Base-by-base conservation (phyloP, 179 eudicot genomes). In the Pouteria campechiana region DNA sequence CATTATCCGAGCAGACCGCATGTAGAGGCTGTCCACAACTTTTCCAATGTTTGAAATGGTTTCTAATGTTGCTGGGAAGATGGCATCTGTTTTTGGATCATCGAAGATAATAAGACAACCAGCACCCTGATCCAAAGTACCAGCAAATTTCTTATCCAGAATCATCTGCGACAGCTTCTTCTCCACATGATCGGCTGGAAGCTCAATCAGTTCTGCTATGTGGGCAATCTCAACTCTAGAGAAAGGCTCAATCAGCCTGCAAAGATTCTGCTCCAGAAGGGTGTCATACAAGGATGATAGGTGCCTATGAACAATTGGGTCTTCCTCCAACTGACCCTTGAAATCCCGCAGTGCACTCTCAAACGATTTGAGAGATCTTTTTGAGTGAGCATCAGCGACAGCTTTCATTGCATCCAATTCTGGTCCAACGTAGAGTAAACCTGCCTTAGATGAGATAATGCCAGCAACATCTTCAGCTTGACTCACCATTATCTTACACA, bases 351-450 rank as follows among this genome's bases (percentile, higher is more conserved):
- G 64, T 30, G 90, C 86, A 17, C 70, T 63, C 70, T 87, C 94
- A 15, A 87, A 87, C 2, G 83, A 71, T 66, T 70, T 83, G 37
- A 87, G 58, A 3, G 96, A 87, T 3, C 92, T 71, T 44, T 87
- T 69, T 0, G 96, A 70, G 23, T 87, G 72, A 32, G 94, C 96
- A 19, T 77, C 81, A 27, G 96, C 96, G 40, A 87, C 76, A 10
- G 94, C 94, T 58, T 87, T 87, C 94, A 87, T 87, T 11, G 96
- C 96, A 55, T 87, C 96, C 3, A 87, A 76, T 50, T 87, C 96
- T 0, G 92, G 92, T 3, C 96, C 96, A 62, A 74, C 67, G 59
- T 79, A 83, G 47, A 77, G 76, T 51, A 87, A 55, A 2, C 93
- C 95, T 7, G 79, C 96, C 46, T 87, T 87, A 2, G 78, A 79